Evolutionary conservation across 1,139 yeast genomes (phyloP).

Genomic region (Taphrina betulina): DNA sequence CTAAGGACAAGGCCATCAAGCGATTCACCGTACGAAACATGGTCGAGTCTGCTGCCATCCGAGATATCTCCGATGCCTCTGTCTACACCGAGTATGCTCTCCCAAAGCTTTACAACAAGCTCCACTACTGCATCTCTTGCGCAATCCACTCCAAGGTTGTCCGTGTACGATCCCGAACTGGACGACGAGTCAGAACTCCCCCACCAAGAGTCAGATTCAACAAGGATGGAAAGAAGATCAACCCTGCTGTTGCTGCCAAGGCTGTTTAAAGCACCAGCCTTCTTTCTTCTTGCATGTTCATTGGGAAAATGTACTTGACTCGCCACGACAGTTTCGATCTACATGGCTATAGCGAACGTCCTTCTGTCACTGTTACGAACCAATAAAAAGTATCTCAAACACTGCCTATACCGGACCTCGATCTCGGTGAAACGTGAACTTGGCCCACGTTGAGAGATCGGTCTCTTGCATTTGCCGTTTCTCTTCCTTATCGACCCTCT

Average conservation of each 20-base stretch:
- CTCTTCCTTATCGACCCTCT: neutral
- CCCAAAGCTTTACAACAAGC: constrained; percentile 99
- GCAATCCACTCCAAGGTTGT: constrained; percentile 99
- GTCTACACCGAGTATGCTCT: constrained; percentile 99
- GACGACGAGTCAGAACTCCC: constrained; percentile 98
- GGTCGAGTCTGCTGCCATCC: constrained; percentile 86
- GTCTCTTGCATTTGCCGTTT: neutral
- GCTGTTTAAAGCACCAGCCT: constrained; percentile 10
- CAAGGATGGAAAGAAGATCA: constrained; percentile 84
- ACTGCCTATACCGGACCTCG: constrained; percentile 23
- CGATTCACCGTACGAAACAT: constrained; percentile 98
- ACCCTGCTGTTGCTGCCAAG: constrained; percentile 92
- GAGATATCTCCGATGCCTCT: constrained; percentile 99
- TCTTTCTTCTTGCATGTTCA: neutral
- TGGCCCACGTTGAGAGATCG: constrained; percentile 33
- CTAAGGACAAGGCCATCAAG: constrained; percentile 99
- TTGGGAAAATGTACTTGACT: neutral
- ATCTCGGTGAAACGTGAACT: constrained; percentile 31
- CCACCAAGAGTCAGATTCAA: constrained; percentile 99
- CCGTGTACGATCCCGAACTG: constrained; percentile 98
- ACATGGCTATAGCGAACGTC: neutral
- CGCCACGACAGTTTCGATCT: neutral
- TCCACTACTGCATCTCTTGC: constrained; percentile 99
- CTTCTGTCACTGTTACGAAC: neutral
- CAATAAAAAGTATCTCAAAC: neutral